These are phyloP conservation scores for Ophiosphaerella narmari DNA, from an alignment of 2,329 filamentous ascomycete species.

Conservation along the genomic window DNA sequence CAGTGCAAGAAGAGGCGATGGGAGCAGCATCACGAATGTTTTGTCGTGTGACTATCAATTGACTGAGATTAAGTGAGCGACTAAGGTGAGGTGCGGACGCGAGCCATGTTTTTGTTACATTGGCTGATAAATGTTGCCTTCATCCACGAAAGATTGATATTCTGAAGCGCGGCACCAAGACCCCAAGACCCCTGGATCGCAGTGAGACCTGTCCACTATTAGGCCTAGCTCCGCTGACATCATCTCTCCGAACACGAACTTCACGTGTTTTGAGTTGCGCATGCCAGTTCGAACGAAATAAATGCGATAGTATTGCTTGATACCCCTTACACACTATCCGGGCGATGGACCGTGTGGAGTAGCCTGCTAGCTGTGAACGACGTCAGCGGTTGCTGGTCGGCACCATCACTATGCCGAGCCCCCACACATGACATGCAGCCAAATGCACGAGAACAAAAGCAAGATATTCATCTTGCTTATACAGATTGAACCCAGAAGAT, in stretches of 20 bases:
- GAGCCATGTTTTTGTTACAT: slow-evolving; percentile 10
- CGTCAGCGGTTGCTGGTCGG: slow-evolving; percentile 26
- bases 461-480: slow-evolving; percentile 7
- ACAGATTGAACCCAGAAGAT: background rate
- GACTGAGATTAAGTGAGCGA: slow-evolving; percentile 5
- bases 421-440: slow-evolving; percentile 23
- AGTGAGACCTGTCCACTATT: slow-evolving; percentile 5
- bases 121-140: slow-evolving; percentile 6
- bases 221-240: slow-evolving; percentile 14
- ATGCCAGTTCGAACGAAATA: slow-evolving; percentile 5
- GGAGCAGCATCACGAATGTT: slow-evolving; percentile 21
- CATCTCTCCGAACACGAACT: slow-evolving; percentile 1
- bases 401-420: slow-evolving; percentile 26
- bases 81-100: slow-evolving; percentile 4
- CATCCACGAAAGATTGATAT: slow-evolving; percentile 4
- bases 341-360: slow-evolving; percentile 14
- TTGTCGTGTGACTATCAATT: slow-evolving; percentile 5
- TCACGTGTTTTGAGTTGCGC: background rate
- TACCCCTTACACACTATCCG: slow-evolving; percentile 17
- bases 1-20: slow-evolving; percentile 21
- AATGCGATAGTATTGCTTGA: slow-evolving; percentile 16
- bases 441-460: slow-evolving; percentile 19
- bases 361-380: slow-evolving; percentile 25
- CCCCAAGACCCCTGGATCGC: slow-evolving; percentile 3
- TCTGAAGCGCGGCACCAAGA: slow-evolving; percentile 1